Base-by-base conservation (phyloP, 768 basidiomycete species). In the Krasilnikovozyma curviuscula region DNA sequence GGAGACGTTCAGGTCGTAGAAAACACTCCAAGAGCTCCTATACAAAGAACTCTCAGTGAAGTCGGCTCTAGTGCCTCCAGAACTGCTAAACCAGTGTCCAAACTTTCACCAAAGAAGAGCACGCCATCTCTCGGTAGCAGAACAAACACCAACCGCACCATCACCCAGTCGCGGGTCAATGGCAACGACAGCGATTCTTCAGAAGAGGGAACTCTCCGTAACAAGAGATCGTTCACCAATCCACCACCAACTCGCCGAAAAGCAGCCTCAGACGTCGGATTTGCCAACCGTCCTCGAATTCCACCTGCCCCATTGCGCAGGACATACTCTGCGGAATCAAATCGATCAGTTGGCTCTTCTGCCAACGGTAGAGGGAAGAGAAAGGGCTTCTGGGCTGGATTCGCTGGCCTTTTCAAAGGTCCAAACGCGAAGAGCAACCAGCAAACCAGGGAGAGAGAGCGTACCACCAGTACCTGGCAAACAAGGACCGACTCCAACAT, bases 221-320 rank as follows among this genome's bases (percentile, higher is more conserved):
- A 44, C 42, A 30, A 30, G n/a, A n/a, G n/a, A n/a, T n/a, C n/a
- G n/a, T n/a, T n/a, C 12, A 18, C 25, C 25, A 41, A 25, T 21
- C 27, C 21, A 21, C 37, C 18, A 21, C 19, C 25, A 24, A n/a
- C n/a, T n/a, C n/a, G 32, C 27, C 27, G 50, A 1, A 33, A 38
- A 12, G 30, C 50, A 5, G 45, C 46, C 33, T 52, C 50, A n/a
- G 50, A 52, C 45, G 40, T 52, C 27, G 50, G 50, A 8, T 23
- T n/a, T n/a, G n/a, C n/a, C n/a, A n/a, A n/a, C n/a, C n/a, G n/a
- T n/a, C n/a, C n/a, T n/a, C n/a, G n/a, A n/a, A n/a, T n/a, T n/a
- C n/a, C n/a, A n/a, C n/a, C n/a, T n/a, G n/a, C n/a, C n/a, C 32
- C 45, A 41, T n/a, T 13, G 25, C 33, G 6, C 29, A 34, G 27